Base-by-base conservation (phyloP, 1,284 basidiomycete species). In the Stygiomarasmius scandens region DNA sequence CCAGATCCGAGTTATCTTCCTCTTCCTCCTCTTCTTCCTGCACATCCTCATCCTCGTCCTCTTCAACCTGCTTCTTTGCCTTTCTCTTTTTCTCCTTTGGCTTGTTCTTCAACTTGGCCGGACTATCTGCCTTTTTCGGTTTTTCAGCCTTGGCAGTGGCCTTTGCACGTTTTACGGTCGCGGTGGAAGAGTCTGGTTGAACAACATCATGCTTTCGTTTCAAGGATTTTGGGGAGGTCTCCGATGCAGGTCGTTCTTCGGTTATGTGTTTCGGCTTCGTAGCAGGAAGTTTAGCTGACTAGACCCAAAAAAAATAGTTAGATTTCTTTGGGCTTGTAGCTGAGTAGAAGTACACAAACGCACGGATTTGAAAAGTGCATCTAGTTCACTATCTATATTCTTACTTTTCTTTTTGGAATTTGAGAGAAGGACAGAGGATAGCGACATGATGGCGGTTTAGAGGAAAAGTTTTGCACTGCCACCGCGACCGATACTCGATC, bases 1-100 rank as follows among this genome's bases (percentile, higher is more conserved):
- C 73, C 48, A 73, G 56, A 19, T 72, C 68, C 2, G 68, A 65
- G 32, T 74, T 66, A 54, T 75, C 73, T n/a, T 66, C 66, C n/a
- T 69, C 70, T 3, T 68, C 65, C 19, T 68, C 70, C 14, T 68
- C 65, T 2, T 60, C 62, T 14, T 24, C n/a, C 24, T 46, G 19
- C 3, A 14, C 49, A 23, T 55, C 52, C 25, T 25, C 64, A 60
- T 49, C 61, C 57, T 53, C 49, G 5, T 47, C 44, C 12, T 14
- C 29, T 19, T 66, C 68, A n/a, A n/a, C n/a, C 56, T 66, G 61
- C 55, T 62, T 62, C 16, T 55, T 49, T 52, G 34, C 61, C 19
- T 34, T 23, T 25, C 47, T 51, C 19, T 45, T 41, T 32, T 19
- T 16, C 32, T 22, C 34, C 20, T 34, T 25, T 25, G 41, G 8